Evolutionary conservation across 441 rosid genomes (phyloP).

Genomic region (Erodium moschatum): DNA sequence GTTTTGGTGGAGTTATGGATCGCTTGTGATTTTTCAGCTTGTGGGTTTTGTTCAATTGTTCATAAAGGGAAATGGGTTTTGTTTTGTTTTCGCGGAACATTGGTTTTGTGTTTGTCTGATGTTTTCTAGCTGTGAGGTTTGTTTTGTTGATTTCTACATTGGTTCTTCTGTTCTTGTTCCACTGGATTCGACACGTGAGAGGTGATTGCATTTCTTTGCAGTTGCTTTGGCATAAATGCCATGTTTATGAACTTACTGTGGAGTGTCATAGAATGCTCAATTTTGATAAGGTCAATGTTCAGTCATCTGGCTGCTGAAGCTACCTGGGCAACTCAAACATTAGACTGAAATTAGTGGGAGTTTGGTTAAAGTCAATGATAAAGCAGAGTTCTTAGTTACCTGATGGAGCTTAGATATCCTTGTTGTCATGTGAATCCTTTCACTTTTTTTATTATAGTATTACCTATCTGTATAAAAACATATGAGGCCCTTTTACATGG

Average conservation of each 20-base stretch:
- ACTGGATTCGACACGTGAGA: slow-evolving; percentile 11
- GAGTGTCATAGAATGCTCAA: not conserved
- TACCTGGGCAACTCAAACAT: no score
- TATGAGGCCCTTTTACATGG: not conserved
- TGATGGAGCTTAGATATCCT: not conserved
- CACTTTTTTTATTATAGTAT: not conserved
- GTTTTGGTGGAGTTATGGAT: not conserved
- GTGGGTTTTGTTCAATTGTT: slow-evolving; percentile 2
- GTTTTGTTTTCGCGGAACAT: slow-evolving; percentile 18
- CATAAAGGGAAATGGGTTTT: not conserved
- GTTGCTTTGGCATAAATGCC: not conserved
- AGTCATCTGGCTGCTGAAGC: not conserved
- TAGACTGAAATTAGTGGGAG: not conserved
- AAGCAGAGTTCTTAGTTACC: not conserved
- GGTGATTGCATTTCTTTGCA: slow-evolving; percentile 29
- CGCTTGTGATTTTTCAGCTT: slow-evolving; percentile 4
- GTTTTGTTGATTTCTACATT: slow-evolving; percentile 18
- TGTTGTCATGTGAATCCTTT: not conserved
- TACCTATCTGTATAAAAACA: not conserved
- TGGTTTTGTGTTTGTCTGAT: slow-evolving; percentile 4
- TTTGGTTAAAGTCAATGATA: not conserved
- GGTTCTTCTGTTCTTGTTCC: slow-evolving; percentile 12
- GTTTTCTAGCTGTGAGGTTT: slow-evolving; percentile 5
- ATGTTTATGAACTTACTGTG: not conserved
- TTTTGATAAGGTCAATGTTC: no score